A percentile compares a stretch with the other conserved stretches of the same genome.
Evolutionary conservation across 768 basidiomycete genomes (phyloP).

Genomic region (Wakefieldia striispora): DNA sequence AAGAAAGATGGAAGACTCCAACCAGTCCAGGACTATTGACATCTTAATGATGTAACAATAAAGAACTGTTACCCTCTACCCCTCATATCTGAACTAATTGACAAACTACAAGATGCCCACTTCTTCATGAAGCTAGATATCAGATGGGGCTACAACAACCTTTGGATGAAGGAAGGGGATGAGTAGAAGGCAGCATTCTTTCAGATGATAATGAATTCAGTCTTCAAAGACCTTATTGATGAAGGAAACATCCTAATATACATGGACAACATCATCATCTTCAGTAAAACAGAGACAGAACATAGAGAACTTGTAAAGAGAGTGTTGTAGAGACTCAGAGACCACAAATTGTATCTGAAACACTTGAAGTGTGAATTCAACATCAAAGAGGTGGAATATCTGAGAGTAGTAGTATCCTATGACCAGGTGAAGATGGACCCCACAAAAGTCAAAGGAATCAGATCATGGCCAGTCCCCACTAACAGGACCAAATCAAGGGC

Average conservation of each 20-base stretch:
- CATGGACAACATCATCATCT: slow-evolving; percentile 14
- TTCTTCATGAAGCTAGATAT: too few relatives aligned
- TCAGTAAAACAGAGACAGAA: slow-evolving; percentile 25
- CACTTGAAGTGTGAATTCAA: neutral
- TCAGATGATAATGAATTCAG: too few relatives aligned
- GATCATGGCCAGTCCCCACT: too few relatives aligned
- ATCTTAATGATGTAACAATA: neutral
- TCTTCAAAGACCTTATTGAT: too few relatives aligned
- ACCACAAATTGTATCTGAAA: slow-evolving; percentile 1
- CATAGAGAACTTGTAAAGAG: slow-evolving; percentile 23
- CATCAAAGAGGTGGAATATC: neutral
- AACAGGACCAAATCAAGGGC: too few relatives aligned
- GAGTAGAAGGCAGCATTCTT: neutral
- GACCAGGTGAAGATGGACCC: neutral
- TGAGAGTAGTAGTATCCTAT: neutral
- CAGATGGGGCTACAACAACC: too few relatives aligned
- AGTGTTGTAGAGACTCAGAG: neutral
- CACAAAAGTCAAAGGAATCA: neutral
- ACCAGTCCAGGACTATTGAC: neutral
- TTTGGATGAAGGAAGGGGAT: neutral
- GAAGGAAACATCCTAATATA: too few relatives aligned
- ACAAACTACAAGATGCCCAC: too few relatives aligned
- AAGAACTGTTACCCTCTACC: neutral
- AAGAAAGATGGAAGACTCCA: neutral
- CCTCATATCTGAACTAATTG: neutral